These are phyloP conservation scores for Saprolegnia parasitica DNA, from an alignment of 352 stramenopile species.

Conservation along the genomic window DNA sequence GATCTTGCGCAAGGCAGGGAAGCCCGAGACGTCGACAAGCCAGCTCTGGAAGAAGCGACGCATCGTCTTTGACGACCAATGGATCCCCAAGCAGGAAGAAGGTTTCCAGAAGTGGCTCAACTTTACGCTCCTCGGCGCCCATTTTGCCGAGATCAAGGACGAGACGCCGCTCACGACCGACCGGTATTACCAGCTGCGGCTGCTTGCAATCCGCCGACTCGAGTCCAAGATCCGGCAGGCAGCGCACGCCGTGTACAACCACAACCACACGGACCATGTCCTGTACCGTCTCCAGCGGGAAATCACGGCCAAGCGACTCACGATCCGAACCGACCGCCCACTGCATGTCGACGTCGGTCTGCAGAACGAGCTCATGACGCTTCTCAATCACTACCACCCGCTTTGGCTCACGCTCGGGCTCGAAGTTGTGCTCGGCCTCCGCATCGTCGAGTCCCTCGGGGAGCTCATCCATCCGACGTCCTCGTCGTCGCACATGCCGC, in stretches of 20 bases:
- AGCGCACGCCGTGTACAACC: conserved; percentile 58
- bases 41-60: conserved; percentile 23
- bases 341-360: conserved; percentile 88
- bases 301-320: conserved; percentile 64
- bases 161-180: conserved; percentile 28
- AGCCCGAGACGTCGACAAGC: conserved; percentile 23
- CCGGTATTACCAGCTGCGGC: conserved; percentile 38
- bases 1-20: conserved; percentile 18
- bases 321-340: conserved; percentile 79
- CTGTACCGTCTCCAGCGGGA: conserved; percentile 66
- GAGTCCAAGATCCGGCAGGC: conserved; percentile 58
- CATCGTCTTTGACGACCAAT: conserved; percentile 51
- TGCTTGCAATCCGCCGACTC: conserved; percentile 65
- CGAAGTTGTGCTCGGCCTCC: conserved; percentile 79
- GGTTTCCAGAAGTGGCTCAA: conserved; percentile 86
- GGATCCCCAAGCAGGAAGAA: conserved; percentile 74
- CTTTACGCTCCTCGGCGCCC: conserved; percentile 68
- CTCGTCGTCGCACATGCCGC: conserved; percentile 33
- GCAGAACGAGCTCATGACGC: conserved; percentile 70
- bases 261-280: conserved; percentile 45
- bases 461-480: conserved; percentile 2
- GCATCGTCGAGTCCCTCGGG: conserved; percentile 60
- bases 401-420: conserved; percentile 89
- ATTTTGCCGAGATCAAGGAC: conserved; percentile 33
- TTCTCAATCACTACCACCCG: conserved; percentile 89